Evolutionary conservation across 2,329 filamentous ascomycete species (phyloP).

Genomic region (Aspergillus sp.): DNA sequence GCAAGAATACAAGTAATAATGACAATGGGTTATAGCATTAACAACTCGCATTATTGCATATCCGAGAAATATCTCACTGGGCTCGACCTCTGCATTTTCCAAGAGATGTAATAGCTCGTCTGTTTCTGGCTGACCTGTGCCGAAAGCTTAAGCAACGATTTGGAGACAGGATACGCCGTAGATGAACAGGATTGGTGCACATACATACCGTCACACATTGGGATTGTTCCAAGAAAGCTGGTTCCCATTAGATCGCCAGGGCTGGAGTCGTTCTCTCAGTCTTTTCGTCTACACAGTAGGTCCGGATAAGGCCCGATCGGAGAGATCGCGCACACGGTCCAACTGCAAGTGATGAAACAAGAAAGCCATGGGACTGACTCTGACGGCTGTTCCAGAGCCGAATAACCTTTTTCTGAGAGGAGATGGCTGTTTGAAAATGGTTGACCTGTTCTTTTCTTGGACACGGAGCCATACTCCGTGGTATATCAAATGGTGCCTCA

Average conservation of each 20-base stretch:
- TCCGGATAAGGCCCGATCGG: neutral
- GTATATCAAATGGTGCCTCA: conserved; percentile 4
- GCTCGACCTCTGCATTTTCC: neutral
- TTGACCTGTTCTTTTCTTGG: neutral
- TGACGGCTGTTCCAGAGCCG: conserved; percentile 2
- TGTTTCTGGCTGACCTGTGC: neutral
- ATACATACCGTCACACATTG: neutral
- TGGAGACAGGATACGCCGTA: neutral
- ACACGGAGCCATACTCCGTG: neutral
- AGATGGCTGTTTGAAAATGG: neutral
- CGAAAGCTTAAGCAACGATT: neutral
- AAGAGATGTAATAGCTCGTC: neutral
- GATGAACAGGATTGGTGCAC: neutral
- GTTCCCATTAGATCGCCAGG: neutral
- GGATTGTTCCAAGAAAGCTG: neutral
- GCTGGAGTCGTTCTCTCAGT: neutral
- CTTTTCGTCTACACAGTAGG: neutral
- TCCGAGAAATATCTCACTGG: neutral
- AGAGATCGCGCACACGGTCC: neutral
- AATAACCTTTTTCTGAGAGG: conserved; percentile 1
- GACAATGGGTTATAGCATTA: neutral
- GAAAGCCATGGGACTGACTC: conserved; percentile 1
- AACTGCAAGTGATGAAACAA: conserved; percentile 8
- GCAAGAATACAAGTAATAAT: neutral
- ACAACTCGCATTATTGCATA: neutral